Evolutionary conservation across 2,329 filamentous ascomycete genomes (phyloP), one percentile per base, ranked within the genome.

Genomic region (Apiospora hydei): DNA sequence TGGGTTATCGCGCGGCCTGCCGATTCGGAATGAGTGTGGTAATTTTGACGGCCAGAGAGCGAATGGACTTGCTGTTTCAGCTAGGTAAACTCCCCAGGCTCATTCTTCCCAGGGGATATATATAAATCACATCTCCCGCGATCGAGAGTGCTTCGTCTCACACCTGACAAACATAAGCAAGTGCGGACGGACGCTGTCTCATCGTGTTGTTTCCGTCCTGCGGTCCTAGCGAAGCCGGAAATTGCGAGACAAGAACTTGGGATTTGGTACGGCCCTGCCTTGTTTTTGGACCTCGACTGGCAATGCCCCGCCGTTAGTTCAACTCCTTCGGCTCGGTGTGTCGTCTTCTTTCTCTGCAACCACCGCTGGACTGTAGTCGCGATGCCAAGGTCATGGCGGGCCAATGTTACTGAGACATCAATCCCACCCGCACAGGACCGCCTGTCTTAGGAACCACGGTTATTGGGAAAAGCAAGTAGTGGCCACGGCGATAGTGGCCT

Each of bases 371-470:
- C 8, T 61, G 30, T 16, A 38, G n/a, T 30, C 30, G n/a, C 34
- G 30, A 10, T 13, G 4, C 30, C 16, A 11, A n/a, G 18, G 53
- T 38, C 53, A 61, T 61, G n/a, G 53, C 30, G 26, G 44, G 2
- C 30, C 34, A 64, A 64, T 64, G 6, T 64, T 24, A 64, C 18
- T 41, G 57, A 64, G 57, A 64, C 57, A 38, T 64, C 26, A 30
- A 30, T 3, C 26, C 26, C 26, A 30, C 26, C 7, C 18, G 11
- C 13, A 34, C 8, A 18, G 46, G 2, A 24, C 34, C 57, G 34
- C 11, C 18, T 64, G 57, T 64, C 34, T 64, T 21, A 41, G 10
- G n/a, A 14, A 30, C 26, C 34, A 64, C 57, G 34, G 57, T 14
- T 18, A 10, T 5, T 11, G 57, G 18, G 3, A 64, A 64, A 64